These are phyloP conservation scores for Flagelloscypha sp. DNA, from an alignment of 768 basidiomycete species.

Conservation along the genomic window DNA sequence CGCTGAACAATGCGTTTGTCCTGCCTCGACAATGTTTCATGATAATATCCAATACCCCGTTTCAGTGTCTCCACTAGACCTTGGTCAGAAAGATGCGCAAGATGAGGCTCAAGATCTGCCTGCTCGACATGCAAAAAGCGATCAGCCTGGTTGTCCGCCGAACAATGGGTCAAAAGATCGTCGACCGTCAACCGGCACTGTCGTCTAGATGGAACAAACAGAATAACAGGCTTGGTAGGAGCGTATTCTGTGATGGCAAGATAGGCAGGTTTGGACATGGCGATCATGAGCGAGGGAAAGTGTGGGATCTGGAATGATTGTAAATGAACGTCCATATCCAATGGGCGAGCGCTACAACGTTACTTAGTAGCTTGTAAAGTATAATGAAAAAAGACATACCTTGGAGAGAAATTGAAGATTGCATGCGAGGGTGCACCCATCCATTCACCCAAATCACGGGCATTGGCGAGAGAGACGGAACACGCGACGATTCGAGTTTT, in stretches of 20 bases:
- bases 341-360: conserved; percentile 70
- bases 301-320: conserved; percentile 96
- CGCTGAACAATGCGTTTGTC: conserved; percentile 93
- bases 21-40: conserved; percentile 85
- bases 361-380: conserved; percentile 5
- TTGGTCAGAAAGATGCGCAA: conserved; percentile 75
- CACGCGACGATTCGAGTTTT: conserved; percentile 94
- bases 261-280: conserved; percentile 98
- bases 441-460: conserved; percentile 95
- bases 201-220: conserved; percentile 88
- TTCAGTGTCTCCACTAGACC: conserved; percentile 72
- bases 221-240: conserved; percentile 75
- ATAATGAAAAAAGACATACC: conserved; percentile 31
- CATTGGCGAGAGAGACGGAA: conserved; percentile 92
- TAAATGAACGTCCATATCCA: conserved; percentile 95
- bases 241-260: conserved; percentile 87
- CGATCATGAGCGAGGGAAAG: conserved; percentile 96
- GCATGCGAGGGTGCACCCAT: conserved; percentile 90
- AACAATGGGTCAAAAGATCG: conserved; percentile 81
- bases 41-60: conserved; percentile 91
- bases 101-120: conserved; percentile 76
- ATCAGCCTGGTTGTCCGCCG: conserved; percentile 76
- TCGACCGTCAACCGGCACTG: conserved; percentile 93
- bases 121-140: conserved; percentile 86
- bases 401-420: conserved; percentile 96